Percentiles rank a stretch among this genome's conserved stretches.
Conservation (phyloP, 805 yeast species). For the Vanderwaltozyma polyspora region DNA sequence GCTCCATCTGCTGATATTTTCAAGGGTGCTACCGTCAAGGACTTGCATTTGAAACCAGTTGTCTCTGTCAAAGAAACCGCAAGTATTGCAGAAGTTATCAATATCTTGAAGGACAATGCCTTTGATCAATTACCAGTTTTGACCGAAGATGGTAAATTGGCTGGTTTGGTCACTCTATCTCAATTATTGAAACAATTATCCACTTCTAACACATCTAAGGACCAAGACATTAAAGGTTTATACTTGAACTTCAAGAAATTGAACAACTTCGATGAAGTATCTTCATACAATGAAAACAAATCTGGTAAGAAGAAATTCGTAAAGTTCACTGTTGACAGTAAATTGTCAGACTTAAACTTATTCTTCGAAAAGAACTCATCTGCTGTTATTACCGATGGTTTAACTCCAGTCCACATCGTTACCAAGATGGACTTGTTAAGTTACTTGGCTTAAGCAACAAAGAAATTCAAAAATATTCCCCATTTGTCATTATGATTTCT, state of each 20-base stretch:
- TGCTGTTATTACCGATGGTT: constrained; percentile 70
- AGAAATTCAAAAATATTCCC: too few species aligned
- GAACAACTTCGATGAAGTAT: constrained; percentile 46
- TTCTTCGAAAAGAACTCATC: constrained; percentile 79
- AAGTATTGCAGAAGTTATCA: constrained; percentile 52
- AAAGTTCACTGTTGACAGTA: constrained; percentile 53
- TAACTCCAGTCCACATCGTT: constrained; percentile 70
- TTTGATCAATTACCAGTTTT: constrained; percentile 82
- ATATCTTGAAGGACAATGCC: constrained; percentile 60
- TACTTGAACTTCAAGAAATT: constrained; percentile 68
- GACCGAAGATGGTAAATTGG: constrained; percentile 42
- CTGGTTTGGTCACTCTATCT: constrained; percentile 70
- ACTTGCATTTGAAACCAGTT: constrained; percentile 67
- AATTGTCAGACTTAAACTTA: constrained; percentile 55
- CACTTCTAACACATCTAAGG: constrained; percentile 45
- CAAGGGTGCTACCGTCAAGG: constrained; percentile 50
- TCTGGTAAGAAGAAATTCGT: constrained; percentile 56
- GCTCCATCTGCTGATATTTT: constrained; percentile 27
- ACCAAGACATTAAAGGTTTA: constrained; percentile 35
- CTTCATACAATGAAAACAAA: constrained; percentile 51
- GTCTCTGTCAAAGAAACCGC: constrained; percentile 57
- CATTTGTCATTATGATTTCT: too few species aligned
- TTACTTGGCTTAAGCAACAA: constrained; percentile 29
- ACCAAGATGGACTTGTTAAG: constrained; percentile 78
- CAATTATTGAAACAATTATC: constrained; percentile 58